These are phyloP conservation scores for Symbiodinium natans DNA, from an alignment of 73 alveolate genomes.

Conservation along the genomic window DNA sequence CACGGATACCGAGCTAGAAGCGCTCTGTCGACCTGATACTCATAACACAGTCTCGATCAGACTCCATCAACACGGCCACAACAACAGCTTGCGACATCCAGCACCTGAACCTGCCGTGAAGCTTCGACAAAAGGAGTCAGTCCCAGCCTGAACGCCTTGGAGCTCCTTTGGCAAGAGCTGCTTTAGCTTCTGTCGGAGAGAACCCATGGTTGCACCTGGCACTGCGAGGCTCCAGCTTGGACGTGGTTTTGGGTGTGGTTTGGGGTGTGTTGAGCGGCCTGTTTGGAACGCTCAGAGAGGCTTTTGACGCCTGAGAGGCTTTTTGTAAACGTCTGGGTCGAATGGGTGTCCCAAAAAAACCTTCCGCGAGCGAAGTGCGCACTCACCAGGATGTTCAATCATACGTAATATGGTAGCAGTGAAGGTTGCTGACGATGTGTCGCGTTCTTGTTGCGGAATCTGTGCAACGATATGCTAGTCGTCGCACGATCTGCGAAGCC, in stretches of 20 bases:
- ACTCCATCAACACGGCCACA: too few species aligned
- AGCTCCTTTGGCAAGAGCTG: conserved; percentile 67
- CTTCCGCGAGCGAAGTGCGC: too few species aligned
- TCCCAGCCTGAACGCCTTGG: conserved; percentile 13
- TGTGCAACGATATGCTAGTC: too few species aligned
- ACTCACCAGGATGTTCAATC: background rate
- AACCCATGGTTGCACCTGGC: conserved; percentile 53
- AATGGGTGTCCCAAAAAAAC: background rate
- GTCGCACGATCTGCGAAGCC: conserved; percentile 5
- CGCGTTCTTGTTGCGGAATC: too few species aligned
- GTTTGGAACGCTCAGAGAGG: too few species aligned
- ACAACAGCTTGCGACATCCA: too few species aligned
- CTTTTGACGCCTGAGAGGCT: background rate
- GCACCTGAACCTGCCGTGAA: too few species aligned
- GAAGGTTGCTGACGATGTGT: background rate
- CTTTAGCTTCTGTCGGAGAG: conserved; percentile 55
- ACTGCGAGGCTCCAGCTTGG: background rate
- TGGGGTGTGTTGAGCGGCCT: too few species aligned
- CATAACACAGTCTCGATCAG: too few species aligned
- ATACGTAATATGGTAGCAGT: background rate
- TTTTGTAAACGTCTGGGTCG: background rate
- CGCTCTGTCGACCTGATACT: too few species aligned
- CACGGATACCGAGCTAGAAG: too few species aligned
- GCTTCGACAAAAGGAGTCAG: too few species aligned
- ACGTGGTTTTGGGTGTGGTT: background rate